Base-by-base conservation (phyloP, 148 eudicot genomes). In the Rhododendron ovatum region DNA sequence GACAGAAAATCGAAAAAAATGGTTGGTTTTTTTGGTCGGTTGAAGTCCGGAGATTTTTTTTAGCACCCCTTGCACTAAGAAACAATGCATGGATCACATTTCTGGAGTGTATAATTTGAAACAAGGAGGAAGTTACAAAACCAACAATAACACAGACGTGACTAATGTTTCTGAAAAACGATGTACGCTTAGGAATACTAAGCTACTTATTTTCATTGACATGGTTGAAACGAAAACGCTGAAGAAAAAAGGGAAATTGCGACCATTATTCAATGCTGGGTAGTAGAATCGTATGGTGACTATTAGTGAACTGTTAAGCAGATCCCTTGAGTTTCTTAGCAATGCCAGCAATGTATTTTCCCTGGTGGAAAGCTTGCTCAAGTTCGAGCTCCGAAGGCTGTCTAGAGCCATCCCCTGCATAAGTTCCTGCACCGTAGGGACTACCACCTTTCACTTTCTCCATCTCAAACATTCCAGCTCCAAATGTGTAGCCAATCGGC, bases 401-500 rank as follows among this genome's bases (percentile, higher is more conserved):
- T 83, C 96, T 90, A 20, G 96, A 89, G 28, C 98, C 98, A 78
- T 91, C 95, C 26, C 98, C 95, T 12, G 98, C 96, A 83, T 74
- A 92, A 0, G 96, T 93, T 69, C 98, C 98, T 0, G 96, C 93
- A 55, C 98, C 98, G 65, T 95, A 95, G 15, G 96, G 95, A 17
- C 89, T 86, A 14, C 98, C 95, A 39, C 96, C 96, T 86, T 89
- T 95, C 80, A 95, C 86, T 26, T 88, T 51, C 88, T 93, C 96
- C 91, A 93, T 93, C 90, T 92, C 98, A 48, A 88, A 95, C 98
- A 95, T 95, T 50, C 98, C 96, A 4, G 92, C 95, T 73, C 98
- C 98, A 82, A 91, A 93, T 11, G 95, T 94, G 88, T 93, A 93
- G 26, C 98, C 96, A 48, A 95, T 82, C 0, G 98, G 98, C 53